Base-by-base conservation (phyloP, 192 early-diverging fungal species). In the Linnemannia exigua region DNA sequence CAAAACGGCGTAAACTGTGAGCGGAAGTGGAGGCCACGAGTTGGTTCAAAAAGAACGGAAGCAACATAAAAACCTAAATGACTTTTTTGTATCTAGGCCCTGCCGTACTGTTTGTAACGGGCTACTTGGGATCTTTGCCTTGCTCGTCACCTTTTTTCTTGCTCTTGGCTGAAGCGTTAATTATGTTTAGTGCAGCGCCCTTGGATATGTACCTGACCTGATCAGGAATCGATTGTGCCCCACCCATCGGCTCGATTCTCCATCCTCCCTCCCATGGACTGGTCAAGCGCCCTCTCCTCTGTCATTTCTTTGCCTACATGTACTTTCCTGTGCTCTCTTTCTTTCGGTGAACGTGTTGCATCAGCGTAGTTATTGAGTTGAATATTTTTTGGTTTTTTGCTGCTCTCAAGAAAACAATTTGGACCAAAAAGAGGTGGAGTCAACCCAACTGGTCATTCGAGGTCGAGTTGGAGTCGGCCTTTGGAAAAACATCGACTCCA, bases 1-100 rank as follows among this genome's bases (percentile, higher is more conserved):
- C 58, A 63, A 63, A 63, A 63, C 58, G 58, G 58, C 58, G 58
- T 31, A 63, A 63, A 3, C 28, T 63, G 58, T 63, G 58, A 63
- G 58, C 58, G 58, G 58, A 63, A 63, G 14, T 12, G 54, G 31
- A 33, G 58, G 58, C 58, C 58, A 63, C 58, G 58, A 63, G 58
- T n/a, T n/a, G n/a, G n/a, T 31, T 63, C 58, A 63, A 63, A 33
- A 1, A 63, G 28, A 25, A 63, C n/a, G 28, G n/a, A 61, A 61
- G 22, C 22, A 61, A 61, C n/a, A 61, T 11, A 44, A 44, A 44
- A 44, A 6, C 41, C 41, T 6, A 44, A 44, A 33, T 20, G 51
- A 0, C 58, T 63, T 6, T 44, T 44, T 9, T 44, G 41, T 44
- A 63, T 63, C 58, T 63, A 63, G 58, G 58, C 58, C 58, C 28